A percentile compares a stretch with the other conserved stretches of the same genome.
Conservation (phyloP, 306 rosid species). For the Ceratonia siliqua region DNA sequence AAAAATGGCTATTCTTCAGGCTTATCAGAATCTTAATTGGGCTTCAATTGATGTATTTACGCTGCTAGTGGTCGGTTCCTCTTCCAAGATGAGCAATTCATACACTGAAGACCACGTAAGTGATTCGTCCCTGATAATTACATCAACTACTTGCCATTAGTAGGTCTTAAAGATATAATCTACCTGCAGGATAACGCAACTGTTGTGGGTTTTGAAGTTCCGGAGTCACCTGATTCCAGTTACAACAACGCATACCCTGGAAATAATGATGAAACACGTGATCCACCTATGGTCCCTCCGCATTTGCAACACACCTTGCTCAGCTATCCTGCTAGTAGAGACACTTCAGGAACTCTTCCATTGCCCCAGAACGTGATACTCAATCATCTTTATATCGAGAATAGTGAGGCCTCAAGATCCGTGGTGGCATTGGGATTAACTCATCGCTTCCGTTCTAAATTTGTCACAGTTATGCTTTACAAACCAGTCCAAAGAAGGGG, state of each 20-base stretch:
- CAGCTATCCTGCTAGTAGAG: conserved; percentile 56
- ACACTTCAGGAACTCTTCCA: conserved; percentile 58
- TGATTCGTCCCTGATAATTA: conserved; percentile 30
- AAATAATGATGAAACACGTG: conserved; percentile 82
- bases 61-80: conserved; percentile 33
- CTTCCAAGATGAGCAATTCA: conserved; percentile 70
- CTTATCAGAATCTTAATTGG: conserved; percentile 28
- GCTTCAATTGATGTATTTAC: conserved; percentile 51
- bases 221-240: conserved; percentile 81
- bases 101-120: conserved; percentile 65
- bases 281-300: conserved; percentile 82
- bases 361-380: conserved; percentile 64
- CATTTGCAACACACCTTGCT: conserved; percentile 75
- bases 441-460: conserved; percentile 86
- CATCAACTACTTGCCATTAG: conserved; percentile 24
- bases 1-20: conserved; percentile 51
- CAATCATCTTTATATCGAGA: conserved; percentile 94
- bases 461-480: conserved; percentile 92
- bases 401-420: conserved; percentile 73
- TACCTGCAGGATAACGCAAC: conserved; percentile 72
- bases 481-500: conserved; percentile 86
- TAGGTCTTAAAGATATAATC: conserved; percentile 28
- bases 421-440: conserved; percentile 90
- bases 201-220: conserved; percentile 84
- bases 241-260: conserved; percentile 71